These are phyloP conservation scores for Centaurea solstitialis DNA, from an alignment of 129 eudicot genomes.

Conservation along the genomic window DNA sequence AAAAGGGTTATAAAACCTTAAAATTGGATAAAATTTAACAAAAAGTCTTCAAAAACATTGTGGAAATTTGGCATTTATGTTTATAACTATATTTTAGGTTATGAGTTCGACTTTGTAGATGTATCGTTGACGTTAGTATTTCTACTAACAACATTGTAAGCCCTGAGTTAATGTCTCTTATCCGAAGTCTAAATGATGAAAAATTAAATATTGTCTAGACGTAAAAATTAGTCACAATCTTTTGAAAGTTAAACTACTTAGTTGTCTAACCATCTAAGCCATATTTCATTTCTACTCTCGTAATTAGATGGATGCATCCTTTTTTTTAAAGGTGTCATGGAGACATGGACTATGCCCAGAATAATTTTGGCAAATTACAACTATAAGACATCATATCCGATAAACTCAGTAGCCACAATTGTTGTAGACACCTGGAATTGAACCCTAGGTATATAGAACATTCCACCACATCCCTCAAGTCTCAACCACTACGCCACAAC, in stretches of 20 bases:
- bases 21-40: too few relatives aligned
- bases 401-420: too few relatives aligned
- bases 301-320: too few relatives aligned
- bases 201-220: background rate
- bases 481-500: too few relatives aligned
- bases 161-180: background rate
- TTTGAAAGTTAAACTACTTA: background rate
- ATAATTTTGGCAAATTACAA: too few relatives aligned
- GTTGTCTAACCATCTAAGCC: background rate
- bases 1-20: background rate
- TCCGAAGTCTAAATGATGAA: background rate
- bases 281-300: background rate
- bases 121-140: background rate
- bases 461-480: background rate
- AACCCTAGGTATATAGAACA: too few relatives aligned
- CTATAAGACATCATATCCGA: too few relatives aligned
- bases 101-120: background rate
- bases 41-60: background rate
- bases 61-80: background rate
- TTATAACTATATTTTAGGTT: background rate
- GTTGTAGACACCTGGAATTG: too few relatives aligned
- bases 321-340: too few relatives aligned
- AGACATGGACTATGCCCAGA: too few relatives aligned
- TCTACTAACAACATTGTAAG: too few relatives aligned
- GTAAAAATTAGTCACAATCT: too few relatives aligned